phyloP scores from a whole-genome alignment of 768 basidiomycete species.

The Baorangia bicolor region DNA sequence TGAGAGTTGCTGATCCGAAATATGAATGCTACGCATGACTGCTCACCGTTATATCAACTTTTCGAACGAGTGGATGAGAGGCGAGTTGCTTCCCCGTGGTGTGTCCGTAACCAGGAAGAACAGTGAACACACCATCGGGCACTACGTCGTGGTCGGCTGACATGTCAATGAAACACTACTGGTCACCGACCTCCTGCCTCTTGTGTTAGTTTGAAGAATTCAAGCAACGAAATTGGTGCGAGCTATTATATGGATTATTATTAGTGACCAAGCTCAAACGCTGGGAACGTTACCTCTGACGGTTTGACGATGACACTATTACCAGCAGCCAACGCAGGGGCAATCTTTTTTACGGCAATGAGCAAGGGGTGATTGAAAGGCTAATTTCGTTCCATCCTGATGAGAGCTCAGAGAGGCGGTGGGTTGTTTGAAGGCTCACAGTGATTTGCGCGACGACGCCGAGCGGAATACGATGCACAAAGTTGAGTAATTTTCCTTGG shows the following conservation, averaged over 20 bases:
- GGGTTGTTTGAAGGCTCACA: conserved; percentile 37
- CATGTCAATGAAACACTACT: not conserved
- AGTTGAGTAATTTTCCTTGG: conserved; percentile 76
- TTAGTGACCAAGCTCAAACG: not conserved
- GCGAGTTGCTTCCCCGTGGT: conserved; percentile 65
- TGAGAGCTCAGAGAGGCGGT: not conserved
- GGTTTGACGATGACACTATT: conserved; percentile 84
- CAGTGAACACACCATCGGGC: conserved; percentile 69
- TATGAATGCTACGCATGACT: not conserved
- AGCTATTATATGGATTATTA: conserved; percentile 39
- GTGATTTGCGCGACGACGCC: conserved; percentile 91
- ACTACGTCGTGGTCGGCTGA: conserved; percentile 42
- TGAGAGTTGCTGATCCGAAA: not conserved
- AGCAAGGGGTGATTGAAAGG: conserved; percentile 90
- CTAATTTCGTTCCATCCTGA: conserved; percentile 34
- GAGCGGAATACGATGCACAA: conserved; percentile 75
- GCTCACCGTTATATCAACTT: conserved; percentile 82
- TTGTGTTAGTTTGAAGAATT: conserved; percentile 65
- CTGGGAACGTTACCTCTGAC: conserved; percentile 52
- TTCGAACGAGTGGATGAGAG: conserved; percentile 63
- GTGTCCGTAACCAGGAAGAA: conserved; percentile 71
- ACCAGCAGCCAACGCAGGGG: conserved; percentile 80
- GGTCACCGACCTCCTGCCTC: conserved; percentile 60
- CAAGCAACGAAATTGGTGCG: conserved; percentile 76
- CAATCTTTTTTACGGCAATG: conserved; percentile 87